A percentile compares a stretch with the other conserved stretches of the same genome.
Evolutionary conservation across 169 alveolate genomes (phyloP).

Genomic region (Perkinsus chesapeaki): DNA sequence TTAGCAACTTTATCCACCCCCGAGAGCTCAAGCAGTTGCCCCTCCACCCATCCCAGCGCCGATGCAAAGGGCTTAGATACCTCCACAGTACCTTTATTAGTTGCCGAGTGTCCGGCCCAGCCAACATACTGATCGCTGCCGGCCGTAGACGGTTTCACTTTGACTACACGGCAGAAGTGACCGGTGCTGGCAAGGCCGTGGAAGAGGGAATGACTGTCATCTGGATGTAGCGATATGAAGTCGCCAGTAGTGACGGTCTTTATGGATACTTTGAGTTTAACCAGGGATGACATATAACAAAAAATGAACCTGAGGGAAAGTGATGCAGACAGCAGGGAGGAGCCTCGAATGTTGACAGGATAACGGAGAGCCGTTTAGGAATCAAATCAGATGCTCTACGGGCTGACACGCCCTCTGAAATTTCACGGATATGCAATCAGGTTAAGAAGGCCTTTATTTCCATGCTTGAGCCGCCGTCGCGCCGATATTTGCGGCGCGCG

Average conservation of each 20-base stretch:
- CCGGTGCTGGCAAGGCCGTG: background rate
- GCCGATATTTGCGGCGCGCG: no score
- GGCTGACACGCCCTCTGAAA: no score
- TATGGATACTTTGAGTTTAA: background rate
- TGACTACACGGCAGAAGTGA: background rate
- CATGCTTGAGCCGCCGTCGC: no score
- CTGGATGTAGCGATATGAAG: background rate
- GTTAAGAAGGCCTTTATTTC: no score
- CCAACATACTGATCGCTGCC: background rate
- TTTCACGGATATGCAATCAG: no score
- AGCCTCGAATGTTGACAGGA: no score
- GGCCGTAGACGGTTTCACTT: background rate
- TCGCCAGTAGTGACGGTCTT: background rate
- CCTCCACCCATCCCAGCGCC: background rate
- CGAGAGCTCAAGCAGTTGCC: background rate
- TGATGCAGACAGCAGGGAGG: no score
- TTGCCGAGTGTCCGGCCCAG: background rate
- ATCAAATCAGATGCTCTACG: no score
- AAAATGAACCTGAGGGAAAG: no score
- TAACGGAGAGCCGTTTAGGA: no score
- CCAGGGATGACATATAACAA: background rate
- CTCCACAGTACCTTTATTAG: background rate
- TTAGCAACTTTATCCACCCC: background rate
- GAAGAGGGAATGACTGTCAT: background rate
- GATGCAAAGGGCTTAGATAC: background rate